These are phyloP conservation scores for Chimonanthus salicifolius DNA, from an alignment of 164 flowering plant genomes.

Conservation along the genomic window DNA sequence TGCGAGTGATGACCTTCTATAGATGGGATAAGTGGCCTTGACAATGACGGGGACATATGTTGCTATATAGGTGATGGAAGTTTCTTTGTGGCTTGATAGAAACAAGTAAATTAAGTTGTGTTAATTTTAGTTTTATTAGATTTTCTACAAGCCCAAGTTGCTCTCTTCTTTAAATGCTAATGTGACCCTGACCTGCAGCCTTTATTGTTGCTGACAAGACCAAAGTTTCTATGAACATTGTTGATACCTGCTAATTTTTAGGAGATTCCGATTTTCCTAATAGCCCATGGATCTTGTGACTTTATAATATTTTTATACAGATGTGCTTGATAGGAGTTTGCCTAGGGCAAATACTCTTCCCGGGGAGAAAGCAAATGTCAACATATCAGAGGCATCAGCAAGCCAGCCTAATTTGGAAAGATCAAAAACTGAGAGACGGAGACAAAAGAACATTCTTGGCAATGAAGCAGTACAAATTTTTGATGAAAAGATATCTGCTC, in stretches of 20 bases:
- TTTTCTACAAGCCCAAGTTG: too few relatives aligned
- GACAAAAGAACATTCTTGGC: conserved; percentile 32
- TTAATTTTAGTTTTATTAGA: too few relatives aligned
- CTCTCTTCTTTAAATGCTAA: too few relatives aligned
- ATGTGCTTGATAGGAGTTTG: conserved; percentile 23
- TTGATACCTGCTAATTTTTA: not conserved
- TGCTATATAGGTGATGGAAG: too few relatives aligned
- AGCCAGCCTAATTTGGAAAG: conserved; percentile 42
- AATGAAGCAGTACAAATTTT: conserved; percentile 66
- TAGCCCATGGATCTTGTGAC: not conserved
- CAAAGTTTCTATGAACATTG: not conserved
- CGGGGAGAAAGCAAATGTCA: conserved; percentile 26
- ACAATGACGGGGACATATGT: too few relatives aligned
- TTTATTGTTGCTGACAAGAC: too few relatives aligned
- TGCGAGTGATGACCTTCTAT: too few relatives aligned
- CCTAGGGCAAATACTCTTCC: conserved; percentile 46
- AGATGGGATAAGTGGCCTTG: too few relatives aligned
- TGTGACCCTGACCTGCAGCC: too few relatives aligned
- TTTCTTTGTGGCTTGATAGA: too few relatives aligned
- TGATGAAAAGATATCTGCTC: conserved; percentile 58
- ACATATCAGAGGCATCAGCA: conserved; percentile 25
- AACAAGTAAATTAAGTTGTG: too few relatives aligned
- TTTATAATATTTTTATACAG: conserved; percentile 12
- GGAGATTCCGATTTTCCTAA: not conserved
- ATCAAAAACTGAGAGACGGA: conserved; percentile 71